These are phyloP conservation scores for Blastocystis sp. DNA, from an alignment of 352 stramenopile genomes.

Conservation along the genomic window DNA sequence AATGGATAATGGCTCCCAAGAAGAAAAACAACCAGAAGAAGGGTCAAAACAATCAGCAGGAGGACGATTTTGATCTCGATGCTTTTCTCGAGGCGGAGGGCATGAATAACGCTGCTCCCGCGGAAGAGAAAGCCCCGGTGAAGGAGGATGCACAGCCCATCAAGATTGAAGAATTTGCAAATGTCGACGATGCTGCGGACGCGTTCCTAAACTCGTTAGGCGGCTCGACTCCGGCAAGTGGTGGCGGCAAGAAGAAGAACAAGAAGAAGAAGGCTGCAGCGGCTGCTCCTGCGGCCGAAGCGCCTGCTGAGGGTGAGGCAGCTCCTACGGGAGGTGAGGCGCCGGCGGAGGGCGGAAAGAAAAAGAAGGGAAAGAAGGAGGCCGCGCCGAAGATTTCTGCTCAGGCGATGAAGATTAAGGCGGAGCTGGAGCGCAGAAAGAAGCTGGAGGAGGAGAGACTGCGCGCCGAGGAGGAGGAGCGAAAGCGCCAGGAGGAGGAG, in stretches of 20 bases:
- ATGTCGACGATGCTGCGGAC: slow-evolving; percentile 15
- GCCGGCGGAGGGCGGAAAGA: slow-evolving; percentile 74
- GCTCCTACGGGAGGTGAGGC: not conserved
- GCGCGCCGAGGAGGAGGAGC: slow-evolving; percentile 42
- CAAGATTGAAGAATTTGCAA: not conserved
- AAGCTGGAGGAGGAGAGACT: slow-evolving; percentile 34
- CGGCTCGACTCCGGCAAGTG: not conserved
- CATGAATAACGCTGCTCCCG: not conserved
- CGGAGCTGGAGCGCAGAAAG: not conserved
- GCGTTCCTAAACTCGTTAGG: slow-evolving; percentile 7
- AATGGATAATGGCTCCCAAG: slow-evolving; percentile 33
- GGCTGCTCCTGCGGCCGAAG: not conserved
- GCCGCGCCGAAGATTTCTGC: slow-evolving; percentile 73
- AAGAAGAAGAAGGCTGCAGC: not conserved
- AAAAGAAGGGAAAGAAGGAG: slow-evolving; percentile 71
- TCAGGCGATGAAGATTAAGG: slow-evolving; percentile 62
- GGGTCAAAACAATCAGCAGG: not conserved
- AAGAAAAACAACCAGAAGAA: slow-evolving; percentile 62
- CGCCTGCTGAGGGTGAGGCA: slow-evolving; percentile 9
- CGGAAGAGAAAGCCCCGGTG: not conserved
- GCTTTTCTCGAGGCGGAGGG: slow-evolving; percentile 28
- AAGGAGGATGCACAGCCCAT: slow-evolving; percentile 3
- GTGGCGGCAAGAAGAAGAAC: slow-evolving; percentile 32
- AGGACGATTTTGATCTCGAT: slow-evolving; percentile 63
- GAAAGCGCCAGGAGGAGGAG: slow-evolving; percentile 35